A percentile compares a stretch with the other conserved stretches of the same genome.
These are phyloP conservation scores for Suhomyces sp. DNA, from an alignment of 805 yeast species.

Conservation along the genomic window DNA sequence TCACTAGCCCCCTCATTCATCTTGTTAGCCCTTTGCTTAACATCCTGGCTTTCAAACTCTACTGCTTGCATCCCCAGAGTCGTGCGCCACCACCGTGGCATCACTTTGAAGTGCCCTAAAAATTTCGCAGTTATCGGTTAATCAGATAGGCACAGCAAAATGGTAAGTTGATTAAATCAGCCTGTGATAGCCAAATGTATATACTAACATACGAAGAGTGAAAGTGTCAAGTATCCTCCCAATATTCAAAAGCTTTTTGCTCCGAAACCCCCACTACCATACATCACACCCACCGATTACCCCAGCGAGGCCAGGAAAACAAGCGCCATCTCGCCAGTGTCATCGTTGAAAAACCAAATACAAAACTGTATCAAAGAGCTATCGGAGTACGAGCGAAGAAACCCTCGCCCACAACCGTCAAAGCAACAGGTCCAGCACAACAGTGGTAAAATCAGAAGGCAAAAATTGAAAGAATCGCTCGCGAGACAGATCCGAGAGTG, in stretches of 20 bases:
- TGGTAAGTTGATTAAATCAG: background rate
- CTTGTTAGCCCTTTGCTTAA: background rate
- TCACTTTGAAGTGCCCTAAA: background rate
- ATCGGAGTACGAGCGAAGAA: conserved; percentile 2
- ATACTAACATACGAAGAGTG: conserved; percentile 5
- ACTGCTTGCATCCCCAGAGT: background rate
- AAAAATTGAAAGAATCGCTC: conserved; percentile 12
- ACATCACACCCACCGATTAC: conserved; percentile 48
- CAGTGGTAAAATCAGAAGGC: conserved; percentile 4
- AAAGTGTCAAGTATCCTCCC: conserved; percentile 28
- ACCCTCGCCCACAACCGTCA: background rate
- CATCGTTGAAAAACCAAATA: conserved; percentile 25
- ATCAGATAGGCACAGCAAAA: background rate
- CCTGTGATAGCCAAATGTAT: background rate
- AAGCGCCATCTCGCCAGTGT: conserved; percentile 44
- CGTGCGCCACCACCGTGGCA: conserved; percentile 1
- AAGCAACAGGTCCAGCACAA: conserved; percentile 2
- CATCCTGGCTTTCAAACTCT: background rate
- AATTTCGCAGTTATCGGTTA: background rate
- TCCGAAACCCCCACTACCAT: conserved; percentile 56
- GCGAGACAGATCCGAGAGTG: conserved; percentile 30
- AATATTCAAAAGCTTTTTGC: conserved; percentile 51
- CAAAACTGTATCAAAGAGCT: conserved; percentile 27
- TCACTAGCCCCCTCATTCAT: background rate
- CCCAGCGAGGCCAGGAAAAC: conserved; percentile 49